phyloP scores from a whole-genome alignment of 768 basidiomycete species.

The Psilocybe cyanescens region DNA sequence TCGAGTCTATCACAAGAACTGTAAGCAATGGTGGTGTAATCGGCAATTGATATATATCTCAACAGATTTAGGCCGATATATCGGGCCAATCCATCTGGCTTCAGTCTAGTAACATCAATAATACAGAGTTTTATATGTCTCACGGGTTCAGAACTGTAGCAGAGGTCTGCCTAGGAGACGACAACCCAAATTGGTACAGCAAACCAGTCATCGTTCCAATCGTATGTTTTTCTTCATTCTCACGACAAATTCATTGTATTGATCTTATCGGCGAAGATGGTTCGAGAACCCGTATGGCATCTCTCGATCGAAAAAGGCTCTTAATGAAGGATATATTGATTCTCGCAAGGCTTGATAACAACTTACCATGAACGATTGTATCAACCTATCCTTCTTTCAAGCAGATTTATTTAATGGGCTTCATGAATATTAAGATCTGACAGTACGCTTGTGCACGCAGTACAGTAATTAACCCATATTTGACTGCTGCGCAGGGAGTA shows the following conservation, averaged over 20 bases:
- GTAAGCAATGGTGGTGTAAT: slow-evolving; percentile 19
- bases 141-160: slow-evolving; percentile 30
- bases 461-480: no score
- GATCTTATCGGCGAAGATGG: slow-evolving; percentile 15
- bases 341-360: no score
- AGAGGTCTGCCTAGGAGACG: slow-evolving; percentile 28
- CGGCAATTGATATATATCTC: background rate
- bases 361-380: no score
- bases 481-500: no score
- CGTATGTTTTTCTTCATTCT: slow-evolving; percentile 21
- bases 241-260: background rate
- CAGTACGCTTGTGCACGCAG: no score
- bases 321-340: background rate
- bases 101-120: slow-evolving; percentile 29
- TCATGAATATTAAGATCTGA: no score
- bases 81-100: slow-evolving; percentile 30
- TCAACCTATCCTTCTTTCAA: no score
- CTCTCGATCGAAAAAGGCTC: background rate
- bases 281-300: slow-evolving; percentile 16
- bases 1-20: slow-evolving; percentile 25
- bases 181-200: slow-evolving; percentile 33
- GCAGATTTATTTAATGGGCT: no score
- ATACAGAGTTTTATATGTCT: slow-evolving; percentile 27
- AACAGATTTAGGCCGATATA: slow-evolving; percentile 29
- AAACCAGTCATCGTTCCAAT: slow-evolving; percentile 30